Evolutionary conservation across 176 grass and related monocot species (phyloP).

Genomic region (Chloris gayana): DNA sequence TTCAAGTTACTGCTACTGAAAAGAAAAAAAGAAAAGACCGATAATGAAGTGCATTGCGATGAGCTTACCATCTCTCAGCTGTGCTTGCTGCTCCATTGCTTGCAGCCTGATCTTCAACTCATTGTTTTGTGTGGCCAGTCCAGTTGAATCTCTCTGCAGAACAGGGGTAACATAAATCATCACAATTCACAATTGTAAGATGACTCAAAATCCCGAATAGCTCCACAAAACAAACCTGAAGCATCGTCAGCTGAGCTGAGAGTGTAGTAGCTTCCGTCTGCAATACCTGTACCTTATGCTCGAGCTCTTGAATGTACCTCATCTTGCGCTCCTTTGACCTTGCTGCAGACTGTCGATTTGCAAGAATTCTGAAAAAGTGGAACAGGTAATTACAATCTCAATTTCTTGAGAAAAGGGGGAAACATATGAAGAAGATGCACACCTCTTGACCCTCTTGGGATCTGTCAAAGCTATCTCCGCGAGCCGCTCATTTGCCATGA

Average conservation of each 20-base stretch:
- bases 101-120: slow-evolving; percentile 92
- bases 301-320: slow-evolving; percentile 95
- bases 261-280: slow-evolving; percentile 95
- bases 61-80: slow-evolving; percentile 90
- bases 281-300: slow-evolving; percentile 86
- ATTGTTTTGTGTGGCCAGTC: slow-evolving; percentile 83
- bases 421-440: slow-evolving; percentile 22
- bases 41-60: neutral
- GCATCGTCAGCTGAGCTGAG: slow-evolving; percentile 85
- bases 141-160: slow-evolving; percentile 82
- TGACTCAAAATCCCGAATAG: slow-evolving; percentile 19
- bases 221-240: slow-evolving; percentile 66
- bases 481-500: slow-evolving; percentile 87
- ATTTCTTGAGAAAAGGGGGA: neutral
- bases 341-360: slow-evolving; percentile 82
- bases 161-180: slow-evolving; percentile 1
- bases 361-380: slow-evolving; percentile 63
- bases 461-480: slow-evolving; percentile 83
- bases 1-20: neutral
- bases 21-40: neutral
- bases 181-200: neutral
- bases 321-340: slow-evolving; percentile 98
- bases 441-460: slow-evolving; percentile 98
- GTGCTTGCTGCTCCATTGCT: slow-evolving; percentile 96
- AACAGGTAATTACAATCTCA: slow-evolving; percentile 16